Evolutionary conservation across 2,329 filamentous ascomycete species (phyloP), one percentile per base, ranked within the genome.

Genomic region (Paramyrothecium roridum): DNA sequence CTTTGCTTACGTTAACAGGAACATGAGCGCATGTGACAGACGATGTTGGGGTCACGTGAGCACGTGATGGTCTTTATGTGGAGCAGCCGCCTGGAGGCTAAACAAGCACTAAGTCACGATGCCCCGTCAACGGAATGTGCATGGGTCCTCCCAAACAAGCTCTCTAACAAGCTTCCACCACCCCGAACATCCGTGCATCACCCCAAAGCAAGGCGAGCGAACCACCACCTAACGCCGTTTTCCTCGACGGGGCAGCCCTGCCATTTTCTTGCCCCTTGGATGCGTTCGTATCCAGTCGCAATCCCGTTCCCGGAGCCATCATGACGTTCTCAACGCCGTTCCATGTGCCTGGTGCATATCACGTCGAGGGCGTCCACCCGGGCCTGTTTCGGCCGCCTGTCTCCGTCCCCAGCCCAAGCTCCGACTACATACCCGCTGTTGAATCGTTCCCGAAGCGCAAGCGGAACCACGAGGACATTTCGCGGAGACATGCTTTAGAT

Each of bases 351-450:
- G 70, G 70, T 45, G 60, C 66, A 52, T 72, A 71, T 49, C 67
- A 71, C 57, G 58, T 62, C 50, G 70, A 72, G 45, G 67, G 70
- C 62, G 66, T 76, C 34, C 75, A 79, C 59, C 72, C 77, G 8
- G 76, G 76, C 52, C 68, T 81, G 33, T 80, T 80, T 58, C 75
- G 76, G 55, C 76, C 77, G 12, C 77, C 78, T 8, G 64, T 68
- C 20, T 77, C 78, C 13, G n/a, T 43, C 8, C 73, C 76, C 23
- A 65, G 67, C 53, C 70, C 75, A 50, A 73, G 69, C 61, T 72
- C 75, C 11, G 65, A 64, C 53, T 75, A 76, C 55, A 64, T 77
- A n/a, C 63, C 69, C 33, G 56, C 64, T 33, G 53, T 61, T 48
- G 62, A 67, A 21, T 57, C 63, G 8, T 61, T 59, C 23, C 51